Conservation (phyloP, 2,329 filamentous ascomycete species). For the Aspergillus brunneoviolaceus region DNA sequence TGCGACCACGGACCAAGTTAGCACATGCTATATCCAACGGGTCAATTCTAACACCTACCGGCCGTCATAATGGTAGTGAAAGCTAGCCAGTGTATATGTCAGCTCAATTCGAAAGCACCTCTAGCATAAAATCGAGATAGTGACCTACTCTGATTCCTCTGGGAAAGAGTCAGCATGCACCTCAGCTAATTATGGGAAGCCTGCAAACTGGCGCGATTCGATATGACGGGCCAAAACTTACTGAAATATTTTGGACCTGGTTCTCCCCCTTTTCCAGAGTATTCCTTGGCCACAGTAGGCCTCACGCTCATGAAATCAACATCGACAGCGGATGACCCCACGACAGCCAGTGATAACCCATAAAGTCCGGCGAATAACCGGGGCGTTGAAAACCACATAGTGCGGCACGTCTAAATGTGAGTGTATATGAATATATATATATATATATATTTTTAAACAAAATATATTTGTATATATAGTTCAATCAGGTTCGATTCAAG, state of each 20-base stretch:
- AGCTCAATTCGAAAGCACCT: conserved; percentile 6
- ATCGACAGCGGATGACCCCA: conserved; percentile 27
- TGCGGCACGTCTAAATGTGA: background rate
- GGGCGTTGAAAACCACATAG: conserved; percentile 23
- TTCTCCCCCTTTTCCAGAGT: conserved; percentile 40
- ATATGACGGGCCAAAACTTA: conserved; percentile 27
- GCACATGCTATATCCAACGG: background rate
- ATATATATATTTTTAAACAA: background rate
- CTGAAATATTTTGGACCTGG: conserved; percentile 53
- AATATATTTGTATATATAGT: background rate
- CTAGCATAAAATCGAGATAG: background rate
- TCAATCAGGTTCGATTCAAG: background rate
- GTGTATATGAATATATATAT: background rate
- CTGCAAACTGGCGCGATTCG: conserved; percentile 12
- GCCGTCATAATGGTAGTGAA: conserved; percentile 58
- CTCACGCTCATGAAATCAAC: conserved; percentile 47
- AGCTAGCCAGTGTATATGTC: conserved; percentile 32
- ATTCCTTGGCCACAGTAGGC: conserved; percentile 40
- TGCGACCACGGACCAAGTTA: conserved; percentile 19
- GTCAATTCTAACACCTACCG: conserved; percentile 29
- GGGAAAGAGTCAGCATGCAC: conserved; percentile 8
- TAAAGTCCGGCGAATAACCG: conserved; percentile 19
- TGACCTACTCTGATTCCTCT: conserved; percentile 48
- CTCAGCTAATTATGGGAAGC: conserved; percentile 3
- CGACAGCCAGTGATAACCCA: conserved; percentile 19